Evolutionary conservation across 2,329 filamentous ascomycete genomes (phyloP), one percentile per base, ranked within the genome.

Genomic region (Diaporthe citriasiana): DNA sequence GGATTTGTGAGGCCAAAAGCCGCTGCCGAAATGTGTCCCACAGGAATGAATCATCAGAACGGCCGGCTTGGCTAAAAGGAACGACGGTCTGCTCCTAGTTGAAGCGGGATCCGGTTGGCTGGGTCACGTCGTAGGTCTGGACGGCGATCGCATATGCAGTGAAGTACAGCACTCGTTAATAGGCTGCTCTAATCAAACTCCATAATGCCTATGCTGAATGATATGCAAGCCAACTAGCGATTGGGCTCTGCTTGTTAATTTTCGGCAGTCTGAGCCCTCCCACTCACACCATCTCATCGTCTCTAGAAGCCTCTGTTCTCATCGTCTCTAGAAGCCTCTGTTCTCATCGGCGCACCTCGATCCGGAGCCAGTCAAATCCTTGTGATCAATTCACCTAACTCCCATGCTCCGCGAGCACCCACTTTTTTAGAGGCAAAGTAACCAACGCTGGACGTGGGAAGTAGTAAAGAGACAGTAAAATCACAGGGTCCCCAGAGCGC

Each of bases 401-500:
- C 30, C 22, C 42, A 30, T 33, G 12, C 19, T 10, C 10, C 2
- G 5, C 12, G 12, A 22, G 10, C 6, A 38, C 15, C 13, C 45
- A 60, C n/a, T 12, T n/a, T 13, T 42, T 12, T 33, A 6, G 27
- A 47, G 42, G 17, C 12, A 33, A 40, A 38, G 45, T 40, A 71
- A 60, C 22, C 55, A 60, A 51, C 55, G 42, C 69, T 60, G 33
- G 27, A 50, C 12, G 33, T 19, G n/a, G 47, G 51, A 70, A 45
- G 51, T 17, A 71, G n/a, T 15, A 60, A 13, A 60, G 33, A 25
- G 25, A 50, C 42, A 40, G 19, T 59, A 60, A 40, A 71, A 57
- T 35, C 22, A 59, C 55, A 33, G 15, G 53, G 19, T n/a, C 42
- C 40, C 69, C 69, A 71, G 15, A 60, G 42, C 55, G 69, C 55